Evolutionary conservation across 2,329 filamentous ascomycete species (phyloP).

Genomic region (Chrysoporthe cubensis): DNA sequence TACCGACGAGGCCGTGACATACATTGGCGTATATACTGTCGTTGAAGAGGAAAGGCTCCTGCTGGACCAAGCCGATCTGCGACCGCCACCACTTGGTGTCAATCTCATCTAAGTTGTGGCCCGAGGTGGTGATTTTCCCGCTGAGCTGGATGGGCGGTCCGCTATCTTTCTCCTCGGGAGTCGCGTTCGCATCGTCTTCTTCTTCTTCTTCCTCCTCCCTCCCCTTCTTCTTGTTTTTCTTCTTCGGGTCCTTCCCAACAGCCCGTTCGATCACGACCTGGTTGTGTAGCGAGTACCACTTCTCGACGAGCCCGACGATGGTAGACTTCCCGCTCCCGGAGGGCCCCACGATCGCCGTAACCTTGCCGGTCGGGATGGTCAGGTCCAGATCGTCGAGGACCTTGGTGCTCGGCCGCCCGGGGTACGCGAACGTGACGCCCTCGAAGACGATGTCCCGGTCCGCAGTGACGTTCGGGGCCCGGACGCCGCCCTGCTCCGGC

Average conservation of each 20-base stretch:
- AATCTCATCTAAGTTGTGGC: slow-evolving; percentile 58
- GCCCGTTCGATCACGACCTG: slow-evolving; percentile 57
- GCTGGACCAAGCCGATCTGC: slow-evolving; percentile 49
- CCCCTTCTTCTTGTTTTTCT: slow-evolving; percentile 45
- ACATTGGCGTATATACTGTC: slow-evolving; percentile 59
- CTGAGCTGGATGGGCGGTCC: slow-evolving; percentile 44
- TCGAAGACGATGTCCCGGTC: slow-evolving; percentile 62
- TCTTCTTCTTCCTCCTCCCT: slow-evolving; percentile 41
- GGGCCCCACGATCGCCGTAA: slow-evolving; percentile 74
- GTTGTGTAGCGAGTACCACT: slow-evolving; percentile 69
- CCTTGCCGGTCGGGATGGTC: slow-evolving; percentile 64
- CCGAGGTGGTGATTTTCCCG: slow-evolving; percentile 31
- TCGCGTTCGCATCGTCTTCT: slow-evolving; percentile 28
- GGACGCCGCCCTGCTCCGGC: slow-evolving; percentile 45
- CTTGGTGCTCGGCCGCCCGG: slow-evolving; percentile 65
- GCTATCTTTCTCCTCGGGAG: slow-evolving; percentile 31
- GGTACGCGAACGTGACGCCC: slow-evolving; percentile 74
- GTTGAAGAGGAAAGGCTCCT: slow-evolving; percentile 51
- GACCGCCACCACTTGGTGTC: slow-evolving; percentile 63
- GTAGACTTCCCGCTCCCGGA: slow-evolving; percentile 77
- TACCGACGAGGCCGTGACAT: slow-evolving; percentile 51
- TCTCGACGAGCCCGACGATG: slow-evolving; percentile 70
- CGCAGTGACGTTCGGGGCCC: slow-evolving; percentile 53
- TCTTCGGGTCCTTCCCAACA: slow-evolving; percentile 50
- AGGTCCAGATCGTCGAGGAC: slow-evolving; percentile 65